These are phyloP conservation scores for Opeltia flavorubescens DNA, from an alignment of 495 filamentous ascomycete genomes.

Conservation along the genomic window DNA sequence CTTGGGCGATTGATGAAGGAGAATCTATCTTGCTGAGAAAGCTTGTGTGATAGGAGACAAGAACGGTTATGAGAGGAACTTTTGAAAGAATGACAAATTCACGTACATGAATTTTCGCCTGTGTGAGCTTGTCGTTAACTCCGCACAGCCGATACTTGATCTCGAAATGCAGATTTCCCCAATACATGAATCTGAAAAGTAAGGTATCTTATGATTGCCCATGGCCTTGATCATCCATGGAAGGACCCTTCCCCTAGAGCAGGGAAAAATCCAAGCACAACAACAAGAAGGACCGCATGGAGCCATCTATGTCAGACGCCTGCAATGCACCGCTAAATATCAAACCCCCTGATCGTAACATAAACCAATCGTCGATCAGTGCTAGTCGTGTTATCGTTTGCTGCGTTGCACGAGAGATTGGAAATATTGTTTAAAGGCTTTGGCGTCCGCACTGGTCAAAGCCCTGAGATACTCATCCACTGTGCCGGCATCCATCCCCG, in stretches of 20 bases:
- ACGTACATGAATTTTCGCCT: neutral
- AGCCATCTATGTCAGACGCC: neutral
- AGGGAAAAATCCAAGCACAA: too few species aligned
- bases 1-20: too few species aligned
- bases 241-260: too few species aligned
- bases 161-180: too few species aligned
- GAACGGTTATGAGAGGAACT: neutral
- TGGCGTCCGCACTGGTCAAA: conserved; percentile 35
- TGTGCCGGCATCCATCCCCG: conserved; percentile 38
- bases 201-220: neutral
- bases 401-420: conserved; percentile 16
- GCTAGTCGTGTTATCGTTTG: conserved; percentile 8
- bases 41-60: neutral
- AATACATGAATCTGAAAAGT: neutral
- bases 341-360: neutral
- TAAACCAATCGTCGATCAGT: neutral
- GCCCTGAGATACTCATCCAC: conserved; percentile 41
- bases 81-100: neutral
- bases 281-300: neutral
- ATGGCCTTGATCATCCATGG: neutral
- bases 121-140: too few species aligned
- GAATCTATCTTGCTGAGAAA: too few species aligned
- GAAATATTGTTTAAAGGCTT: conserved; percentile 43
- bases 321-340: conserved; percentile 12
- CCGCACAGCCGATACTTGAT: too few species aligned